Conservation (phyloP, 345 rosid genomes). For the Firmiana major region DNA sequence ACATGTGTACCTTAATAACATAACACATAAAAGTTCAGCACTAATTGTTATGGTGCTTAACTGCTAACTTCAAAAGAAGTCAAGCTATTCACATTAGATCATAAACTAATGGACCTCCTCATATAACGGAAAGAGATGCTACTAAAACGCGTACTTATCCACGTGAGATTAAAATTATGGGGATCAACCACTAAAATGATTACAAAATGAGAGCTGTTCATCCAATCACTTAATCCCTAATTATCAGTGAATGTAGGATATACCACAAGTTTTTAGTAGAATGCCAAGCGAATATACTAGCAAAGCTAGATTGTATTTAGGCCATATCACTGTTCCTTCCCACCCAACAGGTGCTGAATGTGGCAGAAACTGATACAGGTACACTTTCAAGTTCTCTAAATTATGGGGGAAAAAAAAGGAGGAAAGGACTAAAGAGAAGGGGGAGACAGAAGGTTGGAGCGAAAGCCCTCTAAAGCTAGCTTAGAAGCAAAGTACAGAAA, state of each 20-base stretch:
- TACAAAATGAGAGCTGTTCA: too few relatives aligned
- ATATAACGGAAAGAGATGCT: not conserved
- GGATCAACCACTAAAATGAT: not conserved
- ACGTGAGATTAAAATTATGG: not conserved
- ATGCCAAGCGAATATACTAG: slow-evolving; percentile 1
- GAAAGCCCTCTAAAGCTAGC: not conserved
- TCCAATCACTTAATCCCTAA: not conserved
- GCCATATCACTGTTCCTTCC: not conserved
- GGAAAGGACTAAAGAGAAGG: not conserved
- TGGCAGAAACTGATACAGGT: too few relatives aligned
- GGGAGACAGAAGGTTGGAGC: not conserved
- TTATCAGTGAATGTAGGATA: not conserved
- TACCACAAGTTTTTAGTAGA: not conserved
- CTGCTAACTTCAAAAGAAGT: not conserved
- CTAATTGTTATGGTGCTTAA: not conserved
- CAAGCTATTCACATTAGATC: not conserved
- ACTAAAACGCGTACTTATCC: not conserved
- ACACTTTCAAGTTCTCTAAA: not conserved
- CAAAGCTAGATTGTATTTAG: not conserved
- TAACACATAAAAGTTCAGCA: not conserved
- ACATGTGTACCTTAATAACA: not conserved
- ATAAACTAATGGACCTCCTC: not conserved
- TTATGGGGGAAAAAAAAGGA: not conserved
- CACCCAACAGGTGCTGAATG: not conserved
- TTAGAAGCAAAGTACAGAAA: not conserved